phyloP scores from a whole-genome alignment of 1,284 basidiomycete genomes.

The Fistulinella cinereoalba region DNA sequence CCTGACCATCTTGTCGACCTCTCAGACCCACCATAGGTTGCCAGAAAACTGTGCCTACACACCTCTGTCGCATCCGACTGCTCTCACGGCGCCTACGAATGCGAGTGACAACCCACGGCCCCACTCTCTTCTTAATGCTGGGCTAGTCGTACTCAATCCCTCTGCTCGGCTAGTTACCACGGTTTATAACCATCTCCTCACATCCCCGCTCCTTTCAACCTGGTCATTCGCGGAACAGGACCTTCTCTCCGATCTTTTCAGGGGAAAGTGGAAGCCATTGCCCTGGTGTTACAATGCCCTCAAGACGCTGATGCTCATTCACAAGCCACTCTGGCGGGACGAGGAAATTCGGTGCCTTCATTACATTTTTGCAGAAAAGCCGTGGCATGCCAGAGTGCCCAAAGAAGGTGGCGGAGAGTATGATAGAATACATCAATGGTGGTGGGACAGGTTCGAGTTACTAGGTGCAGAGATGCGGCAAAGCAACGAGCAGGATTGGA shows the following conservation, averaged over 20 bases:
- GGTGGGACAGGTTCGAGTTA: constrained; percentile 69
- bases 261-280: constrained; percentile 69
- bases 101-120: constrained; percentile 61
- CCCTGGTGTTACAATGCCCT: constrained; percentile 87
- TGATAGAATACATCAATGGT: constrained; percentile 62
- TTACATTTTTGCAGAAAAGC: constrained; percentile 75
- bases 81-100: constrained; percentile 48
- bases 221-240: constrained; percentile 94
- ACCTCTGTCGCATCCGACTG: constrained; percentile 52
- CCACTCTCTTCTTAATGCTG: constrained; percentile 82
- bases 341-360: constrained; percentile 73
- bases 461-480: constrained; percentile 47
- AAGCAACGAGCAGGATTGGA: constrained; percentile 48
- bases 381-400: constrained; percentile 56
- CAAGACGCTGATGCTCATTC: constrained; percentile 71
- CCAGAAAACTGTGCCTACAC: constrained; percentile 88
- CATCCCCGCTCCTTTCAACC: constrained; percentile 63
- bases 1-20: not conserved
- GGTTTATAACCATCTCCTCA: constrained; percentile 62
- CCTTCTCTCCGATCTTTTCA: constrained; percentile 79
- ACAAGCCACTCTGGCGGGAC: constrained; percentile 73
- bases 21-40: constrained; percentile 50
- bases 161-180: constrained; percentile 50
- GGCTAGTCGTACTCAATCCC: constrained; percentile 85
- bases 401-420: constrained; percentile 39